phyloP scores from a whole-genome alignment of 1,284 basidiomycete species.

The Leccinum subspadiceum region DNA sequence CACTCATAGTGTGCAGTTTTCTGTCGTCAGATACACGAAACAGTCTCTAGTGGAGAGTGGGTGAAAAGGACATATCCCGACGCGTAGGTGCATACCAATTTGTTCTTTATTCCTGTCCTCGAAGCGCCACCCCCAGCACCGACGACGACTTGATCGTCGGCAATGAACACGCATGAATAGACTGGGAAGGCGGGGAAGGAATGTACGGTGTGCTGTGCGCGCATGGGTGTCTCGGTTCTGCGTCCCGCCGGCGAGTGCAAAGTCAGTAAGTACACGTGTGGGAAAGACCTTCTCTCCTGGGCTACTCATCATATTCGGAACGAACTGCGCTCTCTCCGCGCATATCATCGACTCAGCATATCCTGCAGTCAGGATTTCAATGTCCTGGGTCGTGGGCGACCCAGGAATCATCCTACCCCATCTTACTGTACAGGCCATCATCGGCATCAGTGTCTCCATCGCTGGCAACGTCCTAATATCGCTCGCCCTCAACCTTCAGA shows the following conservation, averaged over 20 bases:
- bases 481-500: constrained; percentile 88
- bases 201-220: constrained; percentile 78
- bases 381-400: constrained; percentile 27
- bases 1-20: constrained; percentile 58
- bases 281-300: constrained; percentile 11
- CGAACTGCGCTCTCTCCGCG: background rate
- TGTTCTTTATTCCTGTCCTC: constrained; percentile 87
- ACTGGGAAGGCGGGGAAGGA: constrained; percentile 78
- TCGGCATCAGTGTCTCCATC: constrained; percentile 84
- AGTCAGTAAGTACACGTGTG: constrained; percentile 5
- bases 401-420: constrained; percentile 50
- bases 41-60: constrained; percentile 52
- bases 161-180: constrained; percentile 83
- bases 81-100: constrained; percentile 53
- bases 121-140: constrained; percentile 87
- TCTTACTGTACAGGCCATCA: constrained; percentile 57
- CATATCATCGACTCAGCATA: background rate
- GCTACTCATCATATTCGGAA: background rate
- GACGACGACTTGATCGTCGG: constrained; percentile 71
- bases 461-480: constrained; percentile 88
- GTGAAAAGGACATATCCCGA: constrained; percentile 6
- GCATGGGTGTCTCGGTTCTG: constrained; percentile 44
- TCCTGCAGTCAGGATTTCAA: constrained; percentile 6
- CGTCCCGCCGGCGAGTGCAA: background rate
- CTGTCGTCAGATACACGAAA: constrained; percentile 64